phyloP scores from a whole-genome alignment of 495 filamentous ascomycete species.

The Collariella sp. region DNA sequence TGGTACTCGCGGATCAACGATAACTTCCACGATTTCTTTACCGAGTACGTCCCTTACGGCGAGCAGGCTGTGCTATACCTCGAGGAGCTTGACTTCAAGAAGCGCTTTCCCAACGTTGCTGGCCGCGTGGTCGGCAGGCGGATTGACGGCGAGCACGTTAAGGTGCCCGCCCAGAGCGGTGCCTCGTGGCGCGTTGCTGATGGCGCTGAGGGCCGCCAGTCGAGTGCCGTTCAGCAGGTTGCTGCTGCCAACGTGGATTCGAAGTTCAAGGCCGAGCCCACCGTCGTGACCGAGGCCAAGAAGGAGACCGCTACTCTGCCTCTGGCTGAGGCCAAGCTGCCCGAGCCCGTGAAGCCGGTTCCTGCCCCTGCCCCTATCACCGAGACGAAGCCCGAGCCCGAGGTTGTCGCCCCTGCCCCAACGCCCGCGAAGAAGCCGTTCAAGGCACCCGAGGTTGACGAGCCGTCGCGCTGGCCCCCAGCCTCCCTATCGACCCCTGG shows the following conservation, averaged over 20 bases:
- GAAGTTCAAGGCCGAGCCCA: conserved; percentile 21
- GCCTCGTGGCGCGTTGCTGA: conserved; percentile 73
- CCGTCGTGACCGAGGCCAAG: conserved; percentile 23
- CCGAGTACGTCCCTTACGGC: conserved; percentile 90
- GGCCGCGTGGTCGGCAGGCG: conserved; percentile 36
- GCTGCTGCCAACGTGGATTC: conserved; percentile 25
- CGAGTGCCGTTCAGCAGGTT: conserved; percentile 35
- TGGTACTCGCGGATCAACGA: conserved; percentile 89
- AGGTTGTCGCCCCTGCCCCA: neutral
- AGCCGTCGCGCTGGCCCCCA: conserved; percentile 51
- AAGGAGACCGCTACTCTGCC: conserved; percentile 31
- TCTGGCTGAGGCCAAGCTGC: conserved; percentile 25
- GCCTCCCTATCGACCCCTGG: conserved; percentile 63
- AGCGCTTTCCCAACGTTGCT: conserved; percentile 72
- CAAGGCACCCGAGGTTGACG: conserved; percentile 48
- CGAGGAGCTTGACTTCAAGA: conserved; percentile 89
- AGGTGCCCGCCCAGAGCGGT: conserved; percentile 76
- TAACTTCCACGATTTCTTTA: conserved; percentile 99
- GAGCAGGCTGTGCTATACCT: conserved; percentile 95
- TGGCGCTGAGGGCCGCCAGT: conserved; percentile 35
- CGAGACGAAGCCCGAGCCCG: neutral
- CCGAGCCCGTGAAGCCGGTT: conserved; percentile 7
- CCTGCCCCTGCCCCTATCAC: conserved; percentile 8
- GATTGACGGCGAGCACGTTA: conserved; percentile 64
- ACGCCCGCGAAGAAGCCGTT: conserved; percentile 21